Base-by-base conservation (phyloP, 805 yeast genomes). In the Saturnispora halmiae region DNA sequence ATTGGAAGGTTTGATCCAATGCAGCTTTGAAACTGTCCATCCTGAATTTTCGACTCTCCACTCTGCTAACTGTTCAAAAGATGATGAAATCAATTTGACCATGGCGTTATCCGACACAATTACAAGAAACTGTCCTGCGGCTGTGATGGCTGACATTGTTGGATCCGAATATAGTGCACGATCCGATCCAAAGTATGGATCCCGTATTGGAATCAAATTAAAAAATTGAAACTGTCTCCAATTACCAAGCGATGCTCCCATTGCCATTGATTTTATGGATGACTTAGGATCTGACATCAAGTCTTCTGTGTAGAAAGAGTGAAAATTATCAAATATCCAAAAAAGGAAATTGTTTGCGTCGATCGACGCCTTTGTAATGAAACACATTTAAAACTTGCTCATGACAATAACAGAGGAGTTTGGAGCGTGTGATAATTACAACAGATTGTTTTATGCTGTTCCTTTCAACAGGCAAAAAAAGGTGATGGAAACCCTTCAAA, bases 141-240 rank as follows among this genome's bases (percentile, higher is more conserved):
- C 65, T 31, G 79, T 68, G 4, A 82, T 70, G 1, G 86, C 76
- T 4, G 82, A 68, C 29, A 87, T 57, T 10, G 77, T 65, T 1
- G 88, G 77, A 53, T 87, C 95, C 2, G 96, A 84, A 58, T 81
- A 88, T 20, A 88, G 64, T 0, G 83, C 81, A 4, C 69, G 64
- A 4, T 66, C 67, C 0, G 80, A 66, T 6, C 79, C 79, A 42
- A 73, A 69, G 44, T 73, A 65, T 4, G 97, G 97, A 55, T 92
- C 98, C 46, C 78, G 64, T 15, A 92, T 81, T 5, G 96, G 96
- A 0, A 78, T 70, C 28, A 75, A 70, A 40, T 86, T 95, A 58
- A 82, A 87, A 59, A 90, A 82, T 46, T 84, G 85, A 60, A 90
- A 83, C 54, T 83, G 95, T 45, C 90, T 48, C 64, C 64, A 61